Evolutionary conservation across 805 yeast genomes (phyloP), one percentile per base, ranked within the genome.

Genomic region (Wickerhamiella qilinensis): DNA sequence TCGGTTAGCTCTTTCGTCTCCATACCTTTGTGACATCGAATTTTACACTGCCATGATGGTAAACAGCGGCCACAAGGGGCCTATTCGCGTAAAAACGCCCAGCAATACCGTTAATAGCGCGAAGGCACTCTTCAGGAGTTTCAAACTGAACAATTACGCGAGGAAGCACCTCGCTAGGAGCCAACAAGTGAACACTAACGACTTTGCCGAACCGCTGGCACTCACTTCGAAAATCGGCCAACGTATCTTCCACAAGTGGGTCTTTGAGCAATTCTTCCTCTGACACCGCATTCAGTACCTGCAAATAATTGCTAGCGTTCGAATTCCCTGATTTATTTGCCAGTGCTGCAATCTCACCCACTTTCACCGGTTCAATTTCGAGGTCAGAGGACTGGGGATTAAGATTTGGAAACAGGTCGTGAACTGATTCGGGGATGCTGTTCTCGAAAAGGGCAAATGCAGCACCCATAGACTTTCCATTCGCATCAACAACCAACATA

Each of bases 101-200:
- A 7, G 78, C 73, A 15, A 83, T 47, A 8, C 64, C 68, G 8
- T 56, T 42, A 56, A 73, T 60, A 0, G 91, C 93, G 7, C 56
- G 54, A 4, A 59, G 53, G 1, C 93, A 77, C 2, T 59, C 57
- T 2, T 68, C 68, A 2, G 63, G 56, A 11, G 62, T 60, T 1
- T 63, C 65, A 56, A 79, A 85, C 54, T 77, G 73, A 18, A 81
- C 71, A 54, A 66, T 84, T 0, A 84, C 65, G 64, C 50, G 59
- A 64, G 31, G 59, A 62, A 1, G 52, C 49, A 15, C 54, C 43
- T 50, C 74, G 0, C 76, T 85, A 46, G 68, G 64, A 0, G 91
- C 85, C 15, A 84, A 70, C 21, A 30, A 21, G 40, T 65, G 66
- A 1, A 82, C 57, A 3, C 69, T 63, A 14, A 58, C 58, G 3